phyloP scores from a whole-genome alignment of 257 asterid genomes.

The Schizonepeta tenuifolia region DNA sequence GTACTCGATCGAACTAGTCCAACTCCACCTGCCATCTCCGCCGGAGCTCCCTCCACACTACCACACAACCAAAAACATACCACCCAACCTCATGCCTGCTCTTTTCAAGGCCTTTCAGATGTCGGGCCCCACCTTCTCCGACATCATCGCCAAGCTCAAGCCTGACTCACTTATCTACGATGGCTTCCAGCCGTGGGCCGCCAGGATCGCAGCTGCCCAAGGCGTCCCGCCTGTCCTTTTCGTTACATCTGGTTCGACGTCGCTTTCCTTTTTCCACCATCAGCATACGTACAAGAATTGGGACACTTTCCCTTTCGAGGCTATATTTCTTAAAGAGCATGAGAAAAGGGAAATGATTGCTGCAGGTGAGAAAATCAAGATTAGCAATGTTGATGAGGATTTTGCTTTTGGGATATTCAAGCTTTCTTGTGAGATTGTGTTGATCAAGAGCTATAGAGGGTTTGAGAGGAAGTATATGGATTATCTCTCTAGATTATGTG shows the following conservation, averaged over 20 bases:
- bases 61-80: constrained; percentile 49
- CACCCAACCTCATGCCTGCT: constrained; percentile 39
- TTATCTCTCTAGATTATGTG: constrained; percentile 37
- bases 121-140: constrained; percentile 27
- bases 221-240: constrained; percentile 40
- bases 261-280: constrained; percentile 38
- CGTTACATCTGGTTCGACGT: constrained; percentile 13
- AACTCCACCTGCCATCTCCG: constrained; percentile 39
- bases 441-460: constrained; percentile 40
- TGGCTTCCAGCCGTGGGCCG: constrained; percentile 45
- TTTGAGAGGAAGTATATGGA: constrained; percentile 47
- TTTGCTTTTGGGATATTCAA: constrained; percentile 34
- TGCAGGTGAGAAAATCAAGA: constrained; percentile 11
- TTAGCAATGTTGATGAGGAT: constrained; percentile 9
- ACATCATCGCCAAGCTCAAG: constrained; percentile 25
- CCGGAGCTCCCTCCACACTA: constrained; percentile 41
- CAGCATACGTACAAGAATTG: neutral
- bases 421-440: constrained; percentile 39
- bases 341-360: constrained; percentile 29
- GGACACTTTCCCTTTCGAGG: constrained; percentile 43
- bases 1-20: constrained; percentile 28
- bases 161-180: constrained; percentile 47
- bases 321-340: constrained; percentile 29
- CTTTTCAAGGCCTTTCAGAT: constrained; percentile 41
- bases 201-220: constrained; percentile 26